phyloP scores from a whole-genome alignment of 805 yeast genomes.

The Wickerhamomyces strasburgensis region DNA sequence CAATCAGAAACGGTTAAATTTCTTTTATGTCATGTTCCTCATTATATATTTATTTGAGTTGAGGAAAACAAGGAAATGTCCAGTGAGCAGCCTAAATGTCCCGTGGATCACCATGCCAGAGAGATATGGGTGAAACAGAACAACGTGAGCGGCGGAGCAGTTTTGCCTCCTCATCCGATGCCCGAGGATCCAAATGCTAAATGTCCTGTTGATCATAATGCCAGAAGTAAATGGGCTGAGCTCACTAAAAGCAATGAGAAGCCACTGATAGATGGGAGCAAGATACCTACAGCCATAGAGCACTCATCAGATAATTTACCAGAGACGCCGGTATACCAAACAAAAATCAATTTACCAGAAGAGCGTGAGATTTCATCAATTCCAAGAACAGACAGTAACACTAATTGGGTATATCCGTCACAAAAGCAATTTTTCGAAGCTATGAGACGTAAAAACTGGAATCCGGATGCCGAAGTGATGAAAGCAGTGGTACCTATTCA shows the following conservation, averaged over 20 bases:
- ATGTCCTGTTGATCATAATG: slow-evolving; percentile 69
- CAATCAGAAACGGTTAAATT: no score
- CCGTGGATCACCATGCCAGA: slow-evolving; percentile 1
- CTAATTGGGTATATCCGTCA: slow-evolving; percentile 93
- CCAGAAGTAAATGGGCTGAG: slow-evolving; percentile 55
- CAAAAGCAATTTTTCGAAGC: slow-evolving; percentile 93
- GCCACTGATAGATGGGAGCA: slow-evolving; percentile 19
- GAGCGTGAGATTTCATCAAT: slow-evolving; percentile 77
- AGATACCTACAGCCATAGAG: slow-evolving; percentile 18
- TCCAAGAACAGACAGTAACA: slow-evolving; percentile 64
- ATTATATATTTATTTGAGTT: no score
- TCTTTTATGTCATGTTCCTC: no score
- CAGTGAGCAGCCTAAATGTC: slow-evolving; percentile 6
- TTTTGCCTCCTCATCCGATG: slow-evolving; percentile 18
- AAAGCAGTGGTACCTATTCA: slow-evolving; percentile 88
- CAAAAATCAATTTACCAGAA: slow-evolving; percentile 48
- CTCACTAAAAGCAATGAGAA: slow-evolving; percentile 23
- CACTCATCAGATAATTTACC: slow-evolving; percentile 45
- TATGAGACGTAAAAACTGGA: slow-evolving; percentile 87
- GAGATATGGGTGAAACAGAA: slow-evolving; percentile 1
- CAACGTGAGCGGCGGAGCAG: neutral
- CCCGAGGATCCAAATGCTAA: slow-evolving; percentile 26
- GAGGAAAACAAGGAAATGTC: no score
- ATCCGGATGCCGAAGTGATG: slow-evolving; percentile 81
- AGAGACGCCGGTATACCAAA: slow-evolving; percentile 28